Percentiles rank a stretch among this genome's conserved stretches.
phyloP scores from a whole-genome alignment of 495 filamentous ascomycete species.

The Tuber brumale region DNA sequence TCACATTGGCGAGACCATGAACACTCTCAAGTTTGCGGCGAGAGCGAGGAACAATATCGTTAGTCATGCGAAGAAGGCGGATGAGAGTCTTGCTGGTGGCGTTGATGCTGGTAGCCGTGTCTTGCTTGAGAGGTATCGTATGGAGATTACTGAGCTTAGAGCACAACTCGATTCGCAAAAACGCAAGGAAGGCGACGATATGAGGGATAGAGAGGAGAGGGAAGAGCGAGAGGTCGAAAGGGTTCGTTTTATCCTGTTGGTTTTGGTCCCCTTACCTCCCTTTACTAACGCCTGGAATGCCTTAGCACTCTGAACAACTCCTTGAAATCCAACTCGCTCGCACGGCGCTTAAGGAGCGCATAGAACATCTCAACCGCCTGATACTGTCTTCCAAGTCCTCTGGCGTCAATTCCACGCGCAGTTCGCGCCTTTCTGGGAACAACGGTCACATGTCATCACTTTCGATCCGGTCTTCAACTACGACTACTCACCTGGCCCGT shows the following conservation, averaged over 20 bases:
- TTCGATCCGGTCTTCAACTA: slow-evolving; percentile 66
- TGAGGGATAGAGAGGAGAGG: slow-evolving; percentile 52
- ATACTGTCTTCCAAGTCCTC: slow-evolving; percentile 93
- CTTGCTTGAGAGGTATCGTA: slow-evolving; percentile 82
- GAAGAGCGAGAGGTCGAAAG: slow-evolving; percentile 76
- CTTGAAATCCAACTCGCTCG: slow-evolving; percentile 95
- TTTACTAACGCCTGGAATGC: slow-evolving; percentile 11
- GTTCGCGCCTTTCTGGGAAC: slow-evolving; percentile 26
- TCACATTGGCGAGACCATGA: slow-evolving; percentile 81
- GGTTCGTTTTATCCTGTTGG: slow-evolving; percentile 23
- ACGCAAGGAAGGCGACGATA: slow-evolving; percentile 60
- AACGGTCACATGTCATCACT: slow-evolving; percentile 46
- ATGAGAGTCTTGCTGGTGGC: slow-evolving; percentile 71
- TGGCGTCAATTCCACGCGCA: slow-evolving; percentile 71
- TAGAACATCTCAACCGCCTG: slow-evolving; percentile 92
- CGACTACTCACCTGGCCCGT: slow-evolving; percentile 59
- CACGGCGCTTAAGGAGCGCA: slow-evolving; percentile 91
- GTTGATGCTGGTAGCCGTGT: slow-evolving; percentile 78
- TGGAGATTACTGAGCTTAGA: slow-evolving; percentile 83
- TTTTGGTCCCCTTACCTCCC: slow-evolving; percentile 9
- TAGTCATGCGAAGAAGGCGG: slow-evolving; percentile 90
- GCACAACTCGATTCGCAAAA: slow-evolving; percentile 76
- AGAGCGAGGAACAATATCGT: slow-evolving; percentile 96
- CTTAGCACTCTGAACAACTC: slow-evolving; percentile 83
- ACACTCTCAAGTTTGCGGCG: slow-evolving; percentile 94